phyloP scores from a whole-genome alignment of 768 basidiomycete species.

The Galerina sulciceps region DNA sequence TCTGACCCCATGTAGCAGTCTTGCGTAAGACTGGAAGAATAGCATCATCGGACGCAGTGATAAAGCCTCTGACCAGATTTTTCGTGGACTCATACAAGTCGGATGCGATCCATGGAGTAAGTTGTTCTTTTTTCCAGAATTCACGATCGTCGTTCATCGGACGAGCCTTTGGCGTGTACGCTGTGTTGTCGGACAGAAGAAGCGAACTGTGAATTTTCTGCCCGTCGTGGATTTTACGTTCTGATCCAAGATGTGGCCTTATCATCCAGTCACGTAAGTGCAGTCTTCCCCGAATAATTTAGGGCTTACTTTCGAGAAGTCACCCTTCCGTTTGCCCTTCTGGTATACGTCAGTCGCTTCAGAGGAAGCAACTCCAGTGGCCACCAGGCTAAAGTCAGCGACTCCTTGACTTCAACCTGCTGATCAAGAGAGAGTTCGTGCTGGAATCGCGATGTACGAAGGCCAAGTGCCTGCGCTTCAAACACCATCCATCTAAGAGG shows the following conservation, averaged over 20 bases:
- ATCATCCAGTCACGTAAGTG: not conserved
- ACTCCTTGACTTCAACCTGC: constrained; percentile 16
- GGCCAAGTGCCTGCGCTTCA: constrained; percentile 23
- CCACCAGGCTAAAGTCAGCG: constrained; percentile 19
- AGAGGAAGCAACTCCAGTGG: constrained; percentile 16
- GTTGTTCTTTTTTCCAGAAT: constrained; percentile 6
- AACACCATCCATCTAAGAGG: constrained; percentile 27
- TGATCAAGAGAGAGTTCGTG: constrained; percentile 5
- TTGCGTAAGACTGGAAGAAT: constrained; percentile 1
- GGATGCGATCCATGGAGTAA: constrained; percentile 5
- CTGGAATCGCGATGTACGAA: constrained; percentile 9
- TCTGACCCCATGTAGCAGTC: constrained; percentile 6
- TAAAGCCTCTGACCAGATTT: not conserved
- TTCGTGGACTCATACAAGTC: constrained; percentile 11
- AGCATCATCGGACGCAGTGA: not conserved
- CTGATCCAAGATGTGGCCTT: constrained; percentile 19
- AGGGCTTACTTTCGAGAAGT: constrained; percentile 9
- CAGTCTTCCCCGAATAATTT: not conserved
- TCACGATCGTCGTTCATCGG: not conserved
- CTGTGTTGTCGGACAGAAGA: not conserved
- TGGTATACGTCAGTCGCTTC: not conserved
- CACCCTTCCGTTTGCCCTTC: not conserved
- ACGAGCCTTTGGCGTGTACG: constrained; percentile 17
- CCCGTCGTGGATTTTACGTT: constrained; percentile 17
- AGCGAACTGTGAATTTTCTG: constrained; percentile 24